A percentile compares a stretch with the other conserved stretches of the same genome.
phyloP scores from a whole-genome alignment of 148 eudicot species.

The Vaccinium macrocarpon region DNA sequence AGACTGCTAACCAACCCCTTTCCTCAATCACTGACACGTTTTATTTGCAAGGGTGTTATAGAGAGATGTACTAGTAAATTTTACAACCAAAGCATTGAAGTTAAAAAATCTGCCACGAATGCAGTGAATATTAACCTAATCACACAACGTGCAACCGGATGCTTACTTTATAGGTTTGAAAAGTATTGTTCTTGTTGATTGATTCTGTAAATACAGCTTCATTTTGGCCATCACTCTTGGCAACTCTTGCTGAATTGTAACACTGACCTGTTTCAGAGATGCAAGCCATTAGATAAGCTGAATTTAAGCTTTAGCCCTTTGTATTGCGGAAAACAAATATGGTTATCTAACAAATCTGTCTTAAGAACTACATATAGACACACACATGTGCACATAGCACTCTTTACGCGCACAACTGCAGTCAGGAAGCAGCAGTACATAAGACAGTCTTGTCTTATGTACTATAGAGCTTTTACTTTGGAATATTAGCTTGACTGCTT shows the following conservation, averaged over 20 bases:
- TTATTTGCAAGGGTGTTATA: background rate
- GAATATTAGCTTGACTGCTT: background rate
- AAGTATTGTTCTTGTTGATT: constrained; percentile 85
- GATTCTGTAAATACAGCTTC: constrained; percentile 93
- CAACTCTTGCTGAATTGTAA: constrained; percentile 73
- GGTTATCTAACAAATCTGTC: constrained; percentile 6
- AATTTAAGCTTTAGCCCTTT: background rate
- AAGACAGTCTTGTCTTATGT: constrained; percentile 7
- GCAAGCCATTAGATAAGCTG: background rate
- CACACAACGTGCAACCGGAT: constrained; percentile 4
- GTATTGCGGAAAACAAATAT: background rate
- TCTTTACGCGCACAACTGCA: background rate
- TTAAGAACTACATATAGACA: background rate
- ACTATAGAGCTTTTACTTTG: background rate
- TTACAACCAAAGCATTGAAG: background rate
- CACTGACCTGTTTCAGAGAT: constrained; percentile 53
- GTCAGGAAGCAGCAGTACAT: background rate
- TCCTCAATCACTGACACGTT: background rate
- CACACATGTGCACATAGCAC: background rate
- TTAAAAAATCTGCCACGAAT: constrained; percentile 6
- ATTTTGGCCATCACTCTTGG: constrained; percentile 74
- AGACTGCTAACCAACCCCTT: background rate
- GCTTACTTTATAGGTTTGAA: constrained; percentile 96
- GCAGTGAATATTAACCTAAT: background rate
- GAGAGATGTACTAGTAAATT: background rate